Conservation (phyloP, 257 asterid genomes). For the Lithospermum erythrorhizon region DNA sequence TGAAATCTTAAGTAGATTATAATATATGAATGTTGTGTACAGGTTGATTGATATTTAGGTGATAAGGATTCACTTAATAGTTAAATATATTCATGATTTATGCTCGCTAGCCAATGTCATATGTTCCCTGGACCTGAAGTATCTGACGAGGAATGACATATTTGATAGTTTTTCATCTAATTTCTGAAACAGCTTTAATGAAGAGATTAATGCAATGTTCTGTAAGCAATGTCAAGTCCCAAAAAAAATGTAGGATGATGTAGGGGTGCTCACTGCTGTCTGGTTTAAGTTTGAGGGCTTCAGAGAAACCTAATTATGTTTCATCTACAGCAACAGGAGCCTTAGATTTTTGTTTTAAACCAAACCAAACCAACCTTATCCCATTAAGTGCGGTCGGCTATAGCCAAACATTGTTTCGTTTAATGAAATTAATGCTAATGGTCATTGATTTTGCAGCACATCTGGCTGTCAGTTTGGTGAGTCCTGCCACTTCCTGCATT, state of each 20-base stretch:
- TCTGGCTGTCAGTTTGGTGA: slow-evolving; percentile 82
- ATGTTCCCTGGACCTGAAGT: too few relatives aligned
- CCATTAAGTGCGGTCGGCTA: too few relatives aligned
- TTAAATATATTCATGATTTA: neutral
- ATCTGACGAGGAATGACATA: neutral
- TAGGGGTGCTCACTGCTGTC: neutral
- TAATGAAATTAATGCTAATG: neutral
- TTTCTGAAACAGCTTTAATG: neutral
- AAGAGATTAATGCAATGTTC: neutral
- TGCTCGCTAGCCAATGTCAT: neutral
- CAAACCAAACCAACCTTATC: too few relatives aligned
- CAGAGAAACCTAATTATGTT: neutral
- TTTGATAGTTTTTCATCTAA: too few relatives aligned
- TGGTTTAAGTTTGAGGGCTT: neutral
- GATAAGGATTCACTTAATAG: neutral
- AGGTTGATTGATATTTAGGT: neutral
- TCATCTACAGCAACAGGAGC: neutral
- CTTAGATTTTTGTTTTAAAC: too few relatives aligned
- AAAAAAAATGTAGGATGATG: neutral
- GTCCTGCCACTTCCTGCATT: slow-evolving; percentile 72
- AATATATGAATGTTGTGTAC: neutral
- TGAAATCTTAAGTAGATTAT: neutral
- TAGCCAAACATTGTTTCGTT: neutral
- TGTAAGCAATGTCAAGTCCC: neutral
- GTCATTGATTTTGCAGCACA: slow-evolving; percentile 28